Evolutionary conservation across 768 basidiomycete genomes (phyloP).

Genomic region (Rhizopogon rudus): DNA sequence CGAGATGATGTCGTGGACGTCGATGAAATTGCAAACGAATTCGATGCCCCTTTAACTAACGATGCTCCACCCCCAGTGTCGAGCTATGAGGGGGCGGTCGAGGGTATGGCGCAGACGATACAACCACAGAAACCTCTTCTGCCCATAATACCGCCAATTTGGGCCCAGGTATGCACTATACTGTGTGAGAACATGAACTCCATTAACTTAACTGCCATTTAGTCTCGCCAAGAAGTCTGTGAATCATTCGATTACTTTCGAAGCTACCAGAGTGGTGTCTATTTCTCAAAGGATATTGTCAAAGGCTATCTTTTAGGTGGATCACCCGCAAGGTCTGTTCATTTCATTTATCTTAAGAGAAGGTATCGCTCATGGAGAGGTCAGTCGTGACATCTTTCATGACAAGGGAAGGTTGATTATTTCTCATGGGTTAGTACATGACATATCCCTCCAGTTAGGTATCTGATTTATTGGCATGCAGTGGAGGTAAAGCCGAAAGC

Average conservation of each 20-base stretch:
- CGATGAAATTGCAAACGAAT: not conserved
- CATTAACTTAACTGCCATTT: slow-evolving; percentile 5
- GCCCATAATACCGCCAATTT: slow-evolving; percentile 31
- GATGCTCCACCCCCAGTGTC: slow-evolving; percentile 12
- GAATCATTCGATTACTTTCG: slow-evolving; percentile 66
- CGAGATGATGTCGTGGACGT: slow-evolving; percentile 12
- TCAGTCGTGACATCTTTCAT: slow-evolving; percentile 65
- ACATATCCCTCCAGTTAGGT: not conserved
- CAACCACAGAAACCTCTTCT: slow-evolving; percentile 18
- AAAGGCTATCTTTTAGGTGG: slow-evolving; percentile 77
- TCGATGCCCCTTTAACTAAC: slow-evolving; percentile 7
- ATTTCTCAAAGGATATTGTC: slow-evolving; percentile 51
- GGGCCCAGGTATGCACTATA: slow-evolving; percentile 35
- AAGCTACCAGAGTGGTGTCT: slow-evolving; percentile 79
- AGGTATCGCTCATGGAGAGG: not conserved
- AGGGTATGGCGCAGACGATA: not conserved
- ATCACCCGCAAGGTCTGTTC: slow-evolving; percentile 56
- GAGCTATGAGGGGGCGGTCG: not conserved
- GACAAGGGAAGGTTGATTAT: slow-evolving; percentile 68
- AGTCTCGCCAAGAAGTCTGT: slow-evolving; percentile 85
- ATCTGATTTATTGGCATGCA: slow-evolving; percentile 18
- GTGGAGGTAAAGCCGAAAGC: slow-evolving; percentile 68
- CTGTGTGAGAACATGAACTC: not conserved
- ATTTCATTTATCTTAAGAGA: not conserved
- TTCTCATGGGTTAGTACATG: slow-evolving; percentile 67